Base-by-base conservation (phyloP, 768 basidiomycete genomes). In the Pleurotus eryngii region DNA sequence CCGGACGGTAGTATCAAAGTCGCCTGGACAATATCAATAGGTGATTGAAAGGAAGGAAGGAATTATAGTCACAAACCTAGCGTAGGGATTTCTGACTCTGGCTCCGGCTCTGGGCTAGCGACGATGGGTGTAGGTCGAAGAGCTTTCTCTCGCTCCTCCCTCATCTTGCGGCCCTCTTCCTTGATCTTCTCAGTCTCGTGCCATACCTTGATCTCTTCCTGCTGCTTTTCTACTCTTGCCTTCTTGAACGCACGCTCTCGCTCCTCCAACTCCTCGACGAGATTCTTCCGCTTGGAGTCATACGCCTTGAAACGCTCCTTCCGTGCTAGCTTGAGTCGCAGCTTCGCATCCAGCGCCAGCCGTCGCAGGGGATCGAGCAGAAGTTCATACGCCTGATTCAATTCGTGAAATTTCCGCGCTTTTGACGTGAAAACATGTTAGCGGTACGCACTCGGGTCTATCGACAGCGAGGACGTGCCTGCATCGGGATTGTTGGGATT, bases 361-460 rank as follows among this genome's bases (percentile, higher is more conserved):
- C 89, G 83, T 38, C 87, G 83, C 30, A 90, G 71, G 3, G 91
- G 91, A 63, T 93, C 92, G 57, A 92, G 85, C 5, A 94, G 76
- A 1, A 92, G 76, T 67, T 92, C 86, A 63, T 90, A 89, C 0
- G 91, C 89, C 59, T 84, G 83, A 56, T 87, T 92, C 49, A 94
- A 81, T 56, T 89, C 89, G 66, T 94, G 91, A 65, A 94, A 93
- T 67, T 90, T 89, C 56, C 85, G 80, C 2, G 88, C 88, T 84
- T 43, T 43, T n/a, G n/a, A 38, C 15, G n/a, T 48, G 6, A 48
- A 17, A 22, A 47, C 47, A 18, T 22, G 42, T 58, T 30, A 58
- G 53, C 5, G 42, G 48, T 12, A 35, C 51, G 51, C 40, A 38
- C 37, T 50, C 35, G 18, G 45, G 17, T 9, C 12, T 40, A 18